Percentiles rank a stretch among this genome's conserved stretches.
phyloP scores from a whole-genome alignment of 2,329 filamentous ascomycete genomes.

The Alternaria novae-zelandiae region DNA sequence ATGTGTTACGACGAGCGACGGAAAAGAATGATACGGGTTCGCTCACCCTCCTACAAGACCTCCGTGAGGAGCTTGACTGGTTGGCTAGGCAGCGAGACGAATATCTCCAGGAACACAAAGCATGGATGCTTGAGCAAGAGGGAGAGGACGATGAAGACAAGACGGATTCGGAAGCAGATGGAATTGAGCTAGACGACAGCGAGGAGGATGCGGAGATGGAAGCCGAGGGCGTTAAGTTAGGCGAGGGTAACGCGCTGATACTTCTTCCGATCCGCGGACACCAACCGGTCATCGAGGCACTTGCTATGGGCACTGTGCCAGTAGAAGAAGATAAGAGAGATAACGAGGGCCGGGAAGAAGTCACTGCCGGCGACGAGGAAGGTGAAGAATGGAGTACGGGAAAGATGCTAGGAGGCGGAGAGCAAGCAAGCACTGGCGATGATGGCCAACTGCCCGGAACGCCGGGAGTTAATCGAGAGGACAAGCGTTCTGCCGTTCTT shows the following conservation, averaged over 20 bases:
- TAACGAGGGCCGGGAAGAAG: too few species aligned
- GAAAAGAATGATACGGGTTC: background rate
- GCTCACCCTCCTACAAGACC: background rate
- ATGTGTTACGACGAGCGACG: accelerated
- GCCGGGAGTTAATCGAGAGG: background rate
- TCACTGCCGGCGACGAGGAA: too few species aligned
- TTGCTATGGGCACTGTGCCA: too few species aligned
- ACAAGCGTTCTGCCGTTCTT: background rate
- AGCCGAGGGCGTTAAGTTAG: background rate
- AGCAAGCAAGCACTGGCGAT: too few species aligned
- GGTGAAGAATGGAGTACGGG: too few species aligned
- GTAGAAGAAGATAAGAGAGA: too few species aligned
- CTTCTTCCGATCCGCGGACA: background rate
- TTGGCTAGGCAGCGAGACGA: background rate
- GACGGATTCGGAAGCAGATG: background rate
- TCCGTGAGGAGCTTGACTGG: background rate
- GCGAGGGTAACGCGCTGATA: background rate
- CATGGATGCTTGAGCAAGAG: background rate
- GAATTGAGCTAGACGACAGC: background rate
- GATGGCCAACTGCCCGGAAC: too few species aligned
- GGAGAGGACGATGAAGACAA: background rate
- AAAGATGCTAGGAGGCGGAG: too few species aligned
- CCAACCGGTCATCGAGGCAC: too few species aligned
- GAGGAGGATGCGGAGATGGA: background rate
- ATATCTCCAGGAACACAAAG: background rate